Percentiles rank a stretch among this genome's conserved stretches.
phyloP scores from a whole-genome alignment of 2,329 filamentous ascomycete genomes.

The Penicillium sp. region DNA sequence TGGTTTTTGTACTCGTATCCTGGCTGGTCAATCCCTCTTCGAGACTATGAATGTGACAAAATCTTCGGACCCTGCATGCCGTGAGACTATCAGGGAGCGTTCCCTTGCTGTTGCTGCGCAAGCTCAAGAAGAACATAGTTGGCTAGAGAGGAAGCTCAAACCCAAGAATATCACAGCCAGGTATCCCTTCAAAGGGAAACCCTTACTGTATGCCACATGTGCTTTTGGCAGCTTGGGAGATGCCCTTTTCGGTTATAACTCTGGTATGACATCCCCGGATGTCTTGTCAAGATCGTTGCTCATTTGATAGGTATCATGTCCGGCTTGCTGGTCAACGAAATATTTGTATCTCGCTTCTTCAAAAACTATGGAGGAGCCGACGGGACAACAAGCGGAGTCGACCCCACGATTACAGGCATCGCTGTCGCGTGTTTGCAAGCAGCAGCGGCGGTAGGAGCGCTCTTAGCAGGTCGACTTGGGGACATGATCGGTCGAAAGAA shows the following conservation, averaged over 20 bases:
- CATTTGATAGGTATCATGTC: slow-evolving; percentile 38
- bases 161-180: slow-evolving; percentile 36
- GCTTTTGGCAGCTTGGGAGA: slow-evolving; percentile 43
- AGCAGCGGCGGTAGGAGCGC: slow-evolving; percentile 36
- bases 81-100: slow-evolving; percentile 21
- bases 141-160: slow-evolving; percentile 38
- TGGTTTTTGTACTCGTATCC: background rate
- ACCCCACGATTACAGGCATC: slow-evolving; percentile 42
- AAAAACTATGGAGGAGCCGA: slow-evolving; percentile 38
- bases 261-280: slow-evolving; percentile 26
- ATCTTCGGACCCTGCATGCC: slow-evolving; percentile 3
- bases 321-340: slow-evolving; percentile 40
- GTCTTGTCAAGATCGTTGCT: background rate
- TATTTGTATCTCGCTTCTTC: slow-evolving; percentile 43
- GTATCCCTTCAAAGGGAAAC: slow-evolving; percentile 40
- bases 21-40: background rate
- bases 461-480: slow-evolving; percentile 36
- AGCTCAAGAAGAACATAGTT: slow-evolving; percentile 26
- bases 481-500: slow-evolving; percentile 40
- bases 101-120: slow-evolving; percentile 24
- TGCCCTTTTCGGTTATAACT: slow-evolving; percentile 45
- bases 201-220: slow-evolving; percentile 39
- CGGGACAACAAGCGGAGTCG: slow-evolving; percentile 24
- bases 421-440: slow-evolving; percentile 38
- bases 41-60: slow-evolving; percentile 3